Evolutionary conservation across 805 yeast genomes (phyloP).

Genomic region (Ogataea paradorogensis): DNA sequence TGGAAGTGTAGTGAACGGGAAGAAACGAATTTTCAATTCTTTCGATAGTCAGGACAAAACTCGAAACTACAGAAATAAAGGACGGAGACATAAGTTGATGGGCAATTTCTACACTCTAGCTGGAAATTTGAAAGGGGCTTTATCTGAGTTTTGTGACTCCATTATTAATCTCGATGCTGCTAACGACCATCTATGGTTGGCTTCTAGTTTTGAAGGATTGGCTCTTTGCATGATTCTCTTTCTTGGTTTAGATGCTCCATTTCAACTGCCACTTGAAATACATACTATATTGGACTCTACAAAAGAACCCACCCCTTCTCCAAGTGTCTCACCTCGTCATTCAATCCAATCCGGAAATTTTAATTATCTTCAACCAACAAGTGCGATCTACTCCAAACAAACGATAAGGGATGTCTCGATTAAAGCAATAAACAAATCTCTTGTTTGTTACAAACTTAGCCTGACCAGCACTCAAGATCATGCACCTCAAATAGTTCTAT

Average conservation of each 20-base stretch:
- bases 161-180: slow-evolving; percentile 53
- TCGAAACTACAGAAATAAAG: slow-evolving; percentile 47
- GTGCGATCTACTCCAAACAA: slow-evolving; percentile 20
- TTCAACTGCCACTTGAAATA: slow-evolving; percentile 42
- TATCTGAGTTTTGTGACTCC: slow-evolving; percentile 74
- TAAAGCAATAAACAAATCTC: slow-evolving; percentile 37
- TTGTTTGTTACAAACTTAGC: slow-evolving; percentile 49
- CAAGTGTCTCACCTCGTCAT: slow-evolving; percentile 46
- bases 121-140: slow-evolving; percentile 72
- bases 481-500: slow-evolving; percentile 77
- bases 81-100: slow-evolving; percentile 71
- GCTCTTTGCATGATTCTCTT: slow-evolving; percentile 63
- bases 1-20: slow-evolving; percentile 19
- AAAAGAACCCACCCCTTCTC: slow-evolving; percentile 28
- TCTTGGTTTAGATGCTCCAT: slow-evolving; percentile 52
- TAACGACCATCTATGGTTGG: slow-evolving; percentile 85
- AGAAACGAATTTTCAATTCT: slow-evolving; percentile 28
- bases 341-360: slow-evolving; percentile 36
- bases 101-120: slow-evolving; percentile 78
- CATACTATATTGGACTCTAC: slow-evolving; percentile 22
- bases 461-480: slow-evolving; percentile 61
- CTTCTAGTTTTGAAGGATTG: slow-evolving; percentile 79
- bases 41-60: slow-evolving; percentile 36
- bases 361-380: slow-evolving; percentile 5
- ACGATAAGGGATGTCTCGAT: slow-evolving; percentile 36